Base-by-base conservation (phyloP, 1,139 yeast species). In the Debaryomyces singareniensis region DNA sequence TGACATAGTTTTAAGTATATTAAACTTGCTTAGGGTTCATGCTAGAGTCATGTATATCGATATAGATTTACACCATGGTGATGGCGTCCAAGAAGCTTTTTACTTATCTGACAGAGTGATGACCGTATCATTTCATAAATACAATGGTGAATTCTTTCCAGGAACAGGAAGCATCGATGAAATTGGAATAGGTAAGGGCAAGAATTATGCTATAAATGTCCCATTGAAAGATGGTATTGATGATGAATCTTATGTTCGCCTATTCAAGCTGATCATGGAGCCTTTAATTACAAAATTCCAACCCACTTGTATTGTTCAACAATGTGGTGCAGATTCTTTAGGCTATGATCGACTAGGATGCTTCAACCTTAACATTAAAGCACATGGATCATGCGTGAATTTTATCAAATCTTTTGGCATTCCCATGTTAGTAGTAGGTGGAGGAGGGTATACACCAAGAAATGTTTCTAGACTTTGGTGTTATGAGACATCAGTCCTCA, bases 31-130 rank as follows among this genome's bases (percentile, higher is more conserved):
- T 41, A 67, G 96, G 38, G 82, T 82, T 38, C 94, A 86, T 51
- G 89, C 97, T 4, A 68, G 97, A 34, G 96, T 91, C 4, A 63
- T 91, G 48, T 91, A 91, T 51, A 86, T 91, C 34, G 98, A 91
- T 55, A 89, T 89, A 33, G 98, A 91, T 53, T 75, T 91, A 15
- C 98, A 91, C 53, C 98, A 91, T 51, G 98, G 98, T 15, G 98
- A 91, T 53, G 98, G 97, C 32, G 98, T 91, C 2, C 96, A 91
- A 52, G 97, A 91, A 55, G 97, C 97, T 1, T 91, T 91, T 46
- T 87, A 89, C 52, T 78, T 94, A 23, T 85, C 96, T 1, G 97
- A 91, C 54, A 62, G 98, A 35, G 98, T 91, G 16, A 85, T 87
- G 93, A 89, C 97, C 0, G 79, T 85, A 28, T 83, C 95, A 13